Evolutionary conservation across 2,329 filamentous ascomycete species (phyloP).

Genomic region (Botryotinia calthae): DNA sequence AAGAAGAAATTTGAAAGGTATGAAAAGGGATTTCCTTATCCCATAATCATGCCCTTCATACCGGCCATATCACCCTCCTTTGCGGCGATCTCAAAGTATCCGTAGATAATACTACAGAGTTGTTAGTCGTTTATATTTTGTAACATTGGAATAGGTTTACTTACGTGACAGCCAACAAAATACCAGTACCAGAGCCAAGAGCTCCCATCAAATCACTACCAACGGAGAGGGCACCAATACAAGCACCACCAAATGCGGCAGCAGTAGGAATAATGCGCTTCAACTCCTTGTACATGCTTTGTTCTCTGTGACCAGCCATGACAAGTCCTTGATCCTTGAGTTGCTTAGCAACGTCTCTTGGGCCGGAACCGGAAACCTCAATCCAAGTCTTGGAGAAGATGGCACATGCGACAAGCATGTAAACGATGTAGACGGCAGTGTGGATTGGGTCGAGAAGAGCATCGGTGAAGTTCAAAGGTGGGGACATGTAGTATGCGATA

Average conservation of each 20-base stretch:
- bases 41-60: conserved; percentile 72
- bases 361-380: conserved; percentile 96
- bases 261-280: conserved; percentile 99
- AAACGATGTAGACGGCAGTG: conserved; percentile 90
- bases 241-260: conserved; percentile 96
- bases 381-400: conserved; percentile 99
- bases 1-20: conserved; percentile 32
- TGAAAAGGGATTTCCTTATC: conserved; percentile 44
- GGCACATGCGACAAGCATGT: conserved; percentile 97
- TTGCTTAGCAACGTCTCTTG: conserved; percentile 97
- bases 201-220: conserved; percentile 93
- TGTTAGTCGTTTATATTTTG: conserved; percentile 40
- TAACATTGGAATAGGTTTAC: conserved; percentile 42
- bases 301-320: conserved; percentile 98
- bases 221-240: conserved; percentile 96
- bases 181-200: conserved; percentile 94
- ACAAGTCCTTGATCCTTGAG: conserved; percentile 99
- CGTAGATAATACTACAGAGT: conserved; percentile 82
- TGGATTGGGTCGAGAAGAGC: conserved; percentile 96
- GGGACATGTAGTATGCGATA: conserved; percentile 99
- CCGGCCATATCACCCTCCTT: conserved; percentile 95
- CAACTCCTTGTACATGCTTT: conserved; percentile 99
- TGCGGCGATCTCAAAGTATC: conserved; percentile 98
- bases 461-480: conserved; percentile 95
- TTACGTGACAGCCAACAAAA: conserved; percentile 96